These are phyloP conservation scores for Antrodiella citrinella DNA, from an alignment of 768 basidiomycete species.

Conservation along the genomic window DNA sequence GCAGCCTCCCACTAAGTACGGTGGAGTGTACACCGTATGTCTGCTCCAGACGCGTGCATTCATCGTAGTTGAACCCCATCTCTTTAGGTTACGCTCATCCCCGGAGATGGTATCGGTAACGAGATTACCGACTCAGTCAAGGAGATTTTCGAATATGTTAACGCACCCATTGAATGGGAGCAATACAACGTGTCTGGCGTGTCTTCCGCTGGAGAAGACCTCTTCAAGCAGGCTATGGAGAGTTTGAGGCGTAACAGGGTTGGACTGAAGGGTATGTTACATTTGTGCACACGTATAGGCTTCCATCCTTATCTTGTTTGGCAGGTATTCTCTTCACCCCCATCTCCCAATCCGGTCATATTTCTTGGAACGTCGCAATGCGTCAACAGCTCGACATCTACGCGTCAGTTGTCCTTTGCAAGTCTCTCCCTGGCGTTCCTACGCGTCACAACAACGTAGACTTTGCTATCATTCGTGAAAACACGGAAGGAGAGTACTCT, in stretches of 20 bases:
- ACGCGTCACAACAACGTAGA: slow-evolving; percentile 96
- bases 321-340: slow-evolving; percentile 97
- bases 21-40: slow-evolving; percentile 83
- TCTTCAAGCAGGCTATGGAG: slow-evolving; percentile 98
- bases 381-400: slow-evolving; percentile 99
- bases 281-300: background rate
- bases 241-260: slow-evolving; percentile 95
- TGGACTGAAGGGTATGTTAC: slow-evolving; percentile 79
- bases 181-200: slow-evolving; percentile 97
- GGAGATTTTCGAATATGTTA: slow-evolving; percentile 95
- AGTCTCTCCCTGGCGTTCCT: slow-evolving; percentile 91
- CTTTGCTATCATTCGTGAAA: slow-evolving; percentile 98
- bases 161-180: slow-evolving; percentile 98
- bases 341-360: slow-evolving; percentile 91
- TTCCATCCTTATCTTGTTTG: background rate
- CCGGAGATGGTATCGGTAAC: slow-evolving; percentile 94
- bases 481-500: slow-evolving; percentile 99
- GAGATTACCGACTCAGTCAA: slow-evolving; percentile 99
- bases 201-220: slow-evolving; percentile 86
- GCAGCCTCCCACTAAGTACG: slow-evolving; percentile 85
- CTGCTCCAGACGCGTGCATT: slow-evolving; percentile 6
- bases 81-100: slow-evolving; percentile 86
- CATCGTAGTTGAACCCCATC: slow-evolving; percentile 12
- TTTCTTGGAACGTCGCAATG: slow-evolving; percentile 99
- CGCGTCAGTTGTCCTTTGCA: slow-evolving; percentile 97